Percentiles rank a stretch among this genome's conserved stretches.
These are phyloP conservation scores for Xerocomellus amylosporus DNA, from an alignment of 768 basidiomycete species.

Conservation along the genomic window DNA sequence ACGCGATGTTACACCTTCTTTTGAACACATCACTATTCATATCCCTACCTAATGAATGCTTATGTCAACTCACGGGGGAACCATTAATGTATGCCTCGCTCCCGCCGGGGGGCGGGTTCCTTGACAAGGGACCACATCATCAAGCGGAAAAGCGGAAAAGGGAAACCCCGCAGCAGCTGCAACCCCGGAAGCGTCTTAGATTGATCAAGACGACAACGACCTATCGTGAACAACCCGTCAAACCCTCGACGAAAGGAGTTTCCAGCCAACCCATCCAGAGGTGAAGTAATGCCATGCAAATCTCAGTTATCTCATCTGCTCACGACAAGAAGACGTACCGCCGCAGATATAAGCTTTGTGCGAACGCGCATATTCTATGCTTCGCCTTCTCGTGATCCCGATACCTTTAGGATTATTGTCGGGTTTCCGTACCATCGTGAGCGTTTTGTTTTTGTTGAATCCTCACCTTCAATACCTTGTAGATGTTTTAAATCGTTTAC, in stretches of 20 bases:
- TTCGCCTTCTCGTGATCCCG: conserved; percentile 51
- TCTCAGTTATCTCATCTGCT: background rate
- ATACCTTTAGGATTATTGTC: conserved; percentile 48
- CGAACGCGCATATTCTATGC: conserved; percentile 68
- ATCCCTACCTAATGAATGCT: conserved; percentile 77
- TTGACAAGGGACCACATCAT: conserved; percentile 4
- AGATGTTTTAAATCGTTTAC: conserved; percentile 69
- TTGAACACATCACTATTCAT: conserved; percentile 72
- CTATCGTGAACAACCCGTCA: conserved; percentile 2
- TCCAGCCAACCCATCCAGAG: conserved; percentile 18
- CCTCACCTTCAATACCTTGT: background rate
- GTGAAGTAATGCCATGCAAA: conserved; percentile 2
- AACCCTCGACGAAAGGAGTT: conserved; percentile 2
- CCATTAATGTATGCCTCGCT: conserved; percentile 52
- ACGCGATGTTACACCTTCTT: conserved; percentile 75
- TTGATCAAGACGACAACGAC: conserved; percentile 1
- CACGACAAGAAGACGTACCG: conserved; percentile 35
- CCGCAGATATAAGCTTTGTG: conserved; percentile 50
- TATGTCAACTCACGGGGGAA: conserved; percentile 78
- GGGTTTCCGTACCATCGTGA: conserved; percentile 70
- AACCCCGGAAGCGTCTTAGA: conserved; percentile 30
- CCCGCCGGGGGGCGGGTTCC: conserved; percentile 13
- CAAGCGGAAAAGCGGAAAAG: conserved; percentile 25
- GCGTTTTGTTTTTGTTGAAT: conserved; percentile 17
- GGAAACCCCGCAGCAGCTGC: conserved; percentile 10